phyloP scores from a whole-genome alignment of 768 basidiomycete genomes.

The Hypholoma fasciculare region DNA sequence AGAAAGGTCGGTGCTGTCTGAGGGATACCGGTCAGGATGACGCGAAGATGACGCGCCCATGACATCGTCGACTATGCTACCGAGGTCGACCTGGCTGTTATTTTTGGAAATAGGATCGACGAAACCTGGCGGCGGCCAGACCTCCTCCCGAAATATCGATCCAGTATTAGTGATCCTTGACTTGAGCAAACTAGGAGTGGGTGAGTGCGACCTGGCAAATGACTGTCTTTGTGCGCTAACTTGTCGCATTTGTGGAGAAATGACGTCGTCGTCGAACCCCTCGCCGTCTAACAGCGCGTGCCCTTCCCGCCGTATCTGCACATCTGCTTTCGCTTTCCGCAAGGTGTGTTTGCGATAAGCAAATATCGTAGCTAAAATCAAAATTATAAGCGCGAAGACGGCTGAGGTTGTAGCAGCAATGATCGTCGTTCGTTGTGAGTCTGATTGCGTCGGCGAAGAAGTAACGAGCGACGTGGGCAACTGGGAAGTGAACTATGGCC shows the following conservation, averaged over 20 bases:
- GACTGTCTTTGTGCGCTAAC: constrained; percentile 2
- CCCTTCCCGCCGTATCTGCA: constrained; percentile 21
- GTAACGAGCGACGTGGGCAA: constrained; percentile 31
- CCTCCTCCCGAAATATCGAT: constrained; percentile 48
- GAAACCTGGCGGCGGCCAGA: constrained; percentile 43
- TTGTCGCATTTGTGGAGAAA: constrained; percentile 3
- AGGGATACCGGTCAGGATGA: constrained; percentile 7
- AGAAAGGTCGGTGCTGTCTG: constrained; percentile 8
- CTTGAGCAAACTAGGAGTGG: constrained; percentile 37
- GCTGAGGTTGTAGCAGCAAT: constrained; percentile 44
- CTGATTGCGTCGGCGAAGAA: constrained; percentile 10
- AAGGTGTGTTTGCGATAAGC: constrained; percentile 35
- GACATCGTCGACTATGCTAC: constrained; percentile 46
- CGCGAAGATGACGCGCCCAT: constrained; percentile 39
- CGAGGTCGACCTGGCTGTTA: constrained; percentile 34
- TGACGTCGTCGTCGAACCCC: constrained; percentile 35
- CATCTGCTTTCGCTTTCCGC: constrained; percentile 26
- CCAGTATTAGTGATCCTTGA: constrained; percentile 42
- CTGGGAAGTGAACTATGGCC: constrained; percentile 20
- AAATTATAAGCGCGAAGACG: constrained; percentile 33
- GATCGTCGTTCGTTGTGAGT: constrained; percentile 32
- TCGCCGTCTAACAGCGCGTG: constrained; percentile 35
- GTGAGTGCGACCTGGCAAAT: constrained; percentile 18
- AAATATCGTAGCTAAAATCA: constrained; percentile 36
- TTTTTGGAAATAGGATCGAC: constrained; percentile 38